phyloP scores from a whole-genome alignment of 345 rosid species.

The Combretum micranthum region DNA sequence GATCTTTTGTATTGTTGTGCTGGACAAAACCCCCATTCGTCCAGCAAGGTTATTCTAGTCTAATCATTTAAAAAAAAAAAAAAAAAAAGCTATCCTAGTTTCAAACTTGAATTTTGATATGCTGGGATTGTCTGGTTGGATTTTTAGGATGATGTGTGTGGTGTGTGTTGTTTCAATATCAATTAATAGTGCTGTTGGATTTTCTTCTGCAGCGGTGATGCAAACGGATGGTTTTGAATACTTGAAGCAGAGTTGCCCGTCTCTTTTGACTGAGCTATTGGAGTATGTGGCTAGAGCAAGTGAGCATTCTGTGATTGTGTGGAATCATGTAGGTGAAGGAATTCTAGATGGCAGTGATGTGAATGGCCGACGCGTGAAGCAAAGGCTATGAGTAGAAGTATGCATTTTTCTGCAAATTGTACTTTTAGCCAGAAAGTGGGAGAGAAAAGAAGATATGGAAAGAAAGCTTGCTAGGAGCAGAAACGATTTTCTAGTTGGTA shows the following conservation, averaged over 20 bases:
- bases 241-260: constrained; percentile 51
- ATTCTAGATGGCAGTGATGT: constrained; percentile 44
- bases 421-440: constrained; percentile 13
- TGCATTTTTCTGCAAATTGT: not conserved
- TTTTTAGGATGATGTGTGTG: not conserved
- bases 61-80: no score
- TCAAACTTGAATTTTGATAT: no score
- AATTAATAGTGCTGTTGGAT: no score
- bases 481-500: constrained; percentile 11
- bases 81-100: no score
- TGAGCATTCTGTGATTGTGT: constrained; percentile 32
- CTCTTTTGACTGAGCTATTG: constrained; percentile 44
- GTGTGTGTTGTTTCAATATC: not conserved
- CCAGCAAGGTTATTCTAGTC: no score
- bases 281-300: constrained; percentile 46
- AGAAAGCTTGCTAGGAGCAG: constrained; percentile 19
- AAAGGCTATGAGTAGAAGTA: constrained; percentile 27
- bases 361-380: constrained; percentile 62
- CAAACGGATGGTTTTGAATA: constrained; percentile 59
- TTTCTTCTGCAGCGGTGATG: constrained; percentile 49
- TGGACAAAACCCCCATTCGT: no score
- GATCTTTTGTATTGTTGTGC: no score
- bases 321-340: constrained; percentile 34
- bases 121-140: no score
- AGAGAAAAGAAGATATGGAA: not conserved